Conservation (phyloP, 768 basidiomycete genomes). For the Rhodosporidiobolus sp. region DNA sequence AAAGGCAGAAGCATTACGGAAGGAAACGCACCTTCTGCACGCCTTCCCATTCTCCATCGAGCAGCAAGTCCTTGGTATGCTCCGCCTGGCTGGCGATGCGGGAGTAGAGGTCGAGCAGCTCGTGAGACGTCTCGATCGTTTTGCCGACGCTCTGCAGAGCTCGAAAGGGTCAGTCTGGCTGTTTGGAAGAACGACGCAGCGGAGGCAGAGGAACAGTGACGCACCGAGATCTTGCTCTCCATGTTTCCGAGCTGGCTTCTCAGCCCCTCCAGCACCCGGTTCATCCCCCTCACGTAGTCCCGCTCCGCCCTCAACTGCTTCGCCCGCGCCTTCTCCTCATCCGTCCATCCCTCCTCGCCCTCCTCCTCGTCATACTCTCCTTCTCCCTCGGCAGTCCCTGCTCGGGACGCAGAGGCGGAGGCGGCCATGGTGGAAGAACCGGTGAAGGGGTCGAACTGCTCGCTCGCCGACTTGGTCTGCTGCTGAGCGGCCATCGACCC, state of each 20-base stretch:
- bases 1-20: no score
- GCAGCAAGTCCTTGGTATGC: conserved; percentile 49
- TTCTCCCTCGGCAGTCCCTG: no score
- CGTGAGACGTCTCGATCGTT: conserved; percentile 46
- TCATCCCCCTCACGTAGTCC: conserved; percentile 49
- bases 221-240: conserved; percentile 48
- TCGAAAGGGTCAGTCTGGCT: not conserved
- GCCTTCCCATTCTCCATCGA: conserved; percentile 49
- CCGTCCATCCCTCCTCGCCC: not conserved
- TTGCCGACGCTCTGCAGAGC: not conserved
- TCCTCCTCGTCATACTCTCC: no score
- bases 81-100: conserved; percentile 49
- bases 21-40: conserved; percentile 46
- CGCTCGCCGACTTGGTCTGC: not conserved
- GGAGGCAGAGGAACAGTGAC: conserved; percentile 21
- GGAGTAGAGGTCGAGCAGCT: conserved; percentile 49
- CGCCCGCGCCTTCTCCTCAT: conserved; percentile 33
- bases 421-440: no score
- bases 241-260: conserved; percentile 42
- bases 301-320: conserved; percentile 44
- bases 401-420: no score
- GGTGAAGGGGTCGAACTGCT: not conserved
- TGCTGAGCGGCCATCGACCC: not conserved
- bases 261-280: conserved; percentile 48
- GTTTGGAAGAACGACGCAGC: no score